Evolutionary conservation across 768 basidiomycete genomes (phyloP).

Genomic region (Mycena epipterygia): DNA sequence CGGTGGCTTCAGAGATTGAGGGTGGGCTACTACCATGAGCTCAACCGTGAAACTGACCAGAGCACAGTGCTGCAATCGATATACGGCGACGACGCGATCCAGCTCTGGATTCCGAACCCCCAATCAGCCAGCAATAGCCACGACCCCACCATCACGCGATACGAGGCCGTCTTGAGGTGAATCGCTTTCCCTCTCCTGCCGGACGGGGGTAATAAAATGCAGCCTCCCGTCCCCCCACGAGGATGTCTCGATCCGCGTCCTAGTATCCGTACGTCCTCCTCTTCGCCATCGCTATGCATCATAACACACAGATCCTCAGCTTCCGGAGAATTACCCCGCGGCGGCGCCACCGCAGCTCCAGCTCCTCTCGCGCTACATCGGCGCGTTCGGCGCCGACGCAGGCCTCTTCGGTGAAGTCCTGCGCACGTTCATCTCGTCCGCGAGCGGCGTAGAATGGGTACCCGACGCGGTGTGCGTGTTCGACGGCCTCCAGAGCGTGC

Average conservation of each 20-base stretch:
- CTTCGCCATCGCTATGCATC: conserved; percentile 37
- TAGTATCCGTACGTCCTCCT: conserved; percentile 67
- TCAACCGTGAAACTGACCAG: neutral
- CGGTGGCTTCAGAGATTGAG: conserved; percentile 62
- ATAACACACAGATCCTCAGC: conserved; percentile 38
- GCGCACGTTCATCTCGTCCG: conserved; percentile 83
- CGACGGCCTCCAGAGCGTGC: conserved; percentile 84
- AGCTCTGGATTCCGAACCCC: conserved; percentile 64
- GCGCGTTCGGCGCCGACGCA: conserved; percentile 81
- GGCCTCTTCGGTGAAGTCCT: conserved; percentile 82
- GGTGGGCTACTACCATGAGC: conserved; percentile 41
- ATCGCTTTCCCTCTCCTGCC: conserved; percentile 39
- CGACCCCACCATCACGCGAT: conserved; percentile 64
- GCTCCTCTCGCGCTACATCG: conserved; percentile 87
- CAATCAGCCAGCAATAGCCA: conserved; percentile 24
- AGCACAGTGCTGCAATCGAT: conserved; percentile 82
- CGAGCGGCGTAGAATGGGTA: conserved; percentile 80
- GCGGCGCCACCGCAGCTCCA: conserved; percentile 84
- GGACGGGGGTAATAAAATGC: conserved; percentile 42
- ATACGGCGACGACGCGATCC: conserved; percentile 78
- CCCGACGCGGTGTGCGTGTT: conserved; percentile 85
- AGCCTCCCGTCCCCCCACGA: conserved; percentile 70
- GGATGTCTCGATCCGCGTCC: conserved; percentile 63
- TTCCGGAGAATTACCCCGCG: conserved; percentile 69
- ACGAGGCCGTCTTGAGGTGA: conserved; percentile 76